Conservation (phyloP, 2,329 filamentous ascomycete species). For the Thielaviopsis populi region DNA sequence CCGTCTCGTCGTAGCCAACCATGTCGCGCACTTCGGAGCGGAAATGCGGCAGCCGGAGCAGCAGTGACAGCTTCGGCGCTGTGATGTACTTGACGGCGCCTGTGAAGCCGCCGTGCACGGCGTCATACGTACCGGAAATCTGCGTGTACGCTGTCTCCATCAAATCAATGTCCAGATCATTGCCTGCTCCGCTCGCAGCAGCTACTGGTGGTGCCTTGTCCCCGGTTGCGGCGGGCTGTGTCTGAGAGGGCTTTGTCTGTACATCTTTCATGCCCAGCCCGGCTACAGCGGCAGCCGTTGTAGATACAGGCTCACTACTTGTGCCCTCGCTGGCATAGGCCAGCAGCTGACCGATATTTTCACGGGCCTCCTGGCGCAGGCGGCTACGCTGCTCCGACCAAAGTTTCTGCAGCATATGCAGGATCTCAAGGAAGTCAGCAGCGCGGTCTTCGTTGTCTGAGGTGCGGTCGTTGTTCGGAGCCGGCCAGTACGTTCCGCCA, state of each 20-base stretch:
- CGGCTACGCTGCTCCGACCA: slow-evolving; percentile 78
- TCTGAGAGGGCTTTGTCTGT: neutral
- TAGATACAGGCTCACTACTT: slow-evolving; percentile 8
- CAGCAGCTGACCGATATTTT: slow-evolving; percentile 64
- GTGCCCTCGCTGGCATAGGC: slow-evolving; percentile 76
- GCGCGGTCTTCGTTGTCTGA: slow-evolving; percentile 35
- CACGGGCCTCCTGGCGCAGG: slow-evolving; percentile 68
- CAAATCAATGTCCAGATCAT: slow-evolving; percentile 74
- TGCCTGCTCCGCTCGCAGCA: slow-evolving; percentile 28
- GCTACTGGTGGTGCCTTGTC: slow-evolving; percentile 1
- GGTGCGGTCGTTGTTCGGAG: slow-evolving; percentile 39
- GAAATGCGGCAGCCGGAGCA: slow-evolving; percentile 59
- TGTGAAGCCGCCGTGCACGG: slow-evolving; percentile 64
- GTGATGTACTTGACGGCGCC: slow-evolving; percentile 79
- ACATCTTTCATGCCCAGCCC: neutral
- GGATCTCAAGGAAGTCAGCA: slow-evolving; percentile 67
- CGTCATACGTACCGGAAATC: slow-evolving; percentile 68
- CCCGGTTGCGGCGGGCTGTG: neutral
- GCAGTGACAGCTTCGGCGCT: slow-evolving; percentile 67
- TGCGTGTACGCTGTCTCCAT: slow-evolving; percentile 78
- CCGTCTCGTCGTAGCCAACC: slow-evolving; percentile 69
- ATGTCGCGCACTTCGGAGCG: slow-evolving; percentile 63
- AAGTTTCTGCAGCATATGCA: slow-evolving; percentile 57
- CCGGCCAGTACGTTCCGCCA: slow-evolving; percentile 91
- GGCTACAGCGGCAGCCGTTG: neutral